Evolutionary conservation across 352 stramenopile genomes (phyloP).

Genomic region (Globisporangium echinulatum): DNA sequence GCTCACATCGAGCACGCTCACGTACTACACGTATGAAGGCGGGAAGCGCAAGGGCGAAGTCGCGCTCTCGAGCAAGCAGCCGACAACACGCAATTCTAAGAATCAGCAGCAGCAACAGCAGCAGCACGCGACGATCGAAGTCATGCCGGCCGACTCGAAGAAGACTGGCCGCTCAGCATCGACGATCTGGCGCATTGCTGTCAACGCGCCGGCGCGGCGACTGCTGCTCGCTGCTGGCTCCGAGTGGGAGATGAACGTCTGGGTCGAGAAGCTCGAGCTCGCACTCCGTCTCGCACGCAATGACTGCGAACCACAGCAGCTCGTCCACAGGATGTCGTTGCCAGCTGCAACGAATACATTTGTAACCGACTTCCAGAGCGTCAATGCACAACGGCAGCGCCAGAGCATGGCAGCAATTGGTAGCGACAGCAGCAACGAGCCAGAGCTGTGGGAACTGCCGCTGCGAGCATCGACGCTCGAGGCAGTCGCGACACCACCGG

Average conservation of each 20-base stretch:
- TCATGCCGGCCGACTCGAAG: constrained; percentile 36
- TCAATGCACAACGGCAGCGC: neutral
- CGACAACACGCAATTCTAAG: neutral
- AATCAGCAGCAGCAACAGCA: neutral
- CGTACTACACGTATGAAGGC: constrained; percentile 30
- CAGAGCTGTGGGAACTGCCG: neutral
- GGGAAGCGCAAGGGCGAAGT: constrained; percentile 30
- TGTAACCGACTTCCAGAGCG: constrained; percentile 1
- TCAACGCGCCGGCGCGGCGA: constrained; percentile 27
- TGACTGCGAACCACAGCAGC: neutral
- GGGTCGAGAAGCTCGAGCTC: constrained; percentile 28
- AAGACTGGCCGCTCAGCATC: constrained; percentile 39
- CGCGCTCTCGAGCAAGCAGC: constrained; percentile 13
- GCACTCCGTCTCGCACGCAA: constrained; percentile 21
- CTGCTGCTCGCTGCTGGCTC: constrained; percentile 28
- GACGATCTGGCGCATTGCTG: constrained; percentile 41
- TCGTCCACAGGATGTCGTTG: constrained; percentile 1
- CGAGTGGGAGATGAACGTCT: constrained; percentile 44
- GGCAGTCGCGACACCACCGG: neutral
- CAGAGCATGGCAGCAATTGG: neutral
- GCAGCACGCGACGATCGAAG: constrained; percentile 20
- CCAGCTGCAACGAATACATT: neutral
- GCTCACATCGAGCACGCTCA: constrained; percentile 24
- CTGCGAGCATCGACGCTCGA: neutral
- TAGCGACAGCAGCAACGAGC: neutral